Conservation (phyloP, 805 yeast genomes). For the Candida michaelii region DNA sequence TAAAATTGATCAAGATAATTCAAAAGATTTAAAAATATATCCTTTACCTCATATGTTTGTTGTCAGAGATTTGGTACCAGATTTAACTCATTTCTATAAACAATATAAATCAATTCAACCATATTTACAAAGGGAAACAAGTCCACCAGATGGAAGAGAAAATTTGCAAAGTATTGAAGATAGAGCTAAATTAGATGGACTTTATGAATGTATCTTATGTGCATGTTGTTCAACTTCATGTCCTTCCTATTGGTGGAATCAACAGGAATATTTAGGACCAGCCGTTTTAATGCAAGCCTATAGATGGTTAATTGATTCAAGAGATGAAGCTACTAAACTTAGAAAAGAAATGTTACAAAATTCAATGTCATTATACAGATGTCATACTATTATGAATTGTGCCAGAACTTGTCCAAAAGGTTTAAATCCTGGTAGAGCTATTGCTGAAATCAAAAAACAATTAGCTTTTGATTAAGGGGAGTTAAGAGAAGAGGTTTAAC, state of each 20-base stretch:
- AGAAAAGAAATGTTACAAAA: conserved; percentile 92
- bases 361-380: conserved; percentile 96
- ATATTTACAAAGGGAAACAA: conserved; percentile 77
- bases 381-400: conserved; percentile 99
- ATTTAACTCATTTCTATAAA: conserved; percentile 94
- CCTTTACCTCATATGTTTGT: conserved; percentile 98
- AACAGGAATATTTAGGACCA: conserved; percentile 97
- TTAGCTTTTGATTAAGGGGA: conserved; percentile 70
- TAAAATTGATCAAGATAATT: conserved; percentile 78
- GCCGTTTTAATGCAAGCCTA: conserved; percentile 99
- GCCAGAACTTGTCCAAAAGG: conserved; percentile 98
- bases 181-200: conserved; percentile 93
- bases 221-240: conserved; percentile 99
- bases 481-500: background rate
- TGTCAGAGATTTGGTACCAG: conserved; percentile 96
- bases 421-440: conserved; percentile 95
- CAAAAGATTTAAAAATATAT: conserved; percentile 81
- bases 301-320: conserved; percentile 97
- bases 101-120: conserved; percentile 99
- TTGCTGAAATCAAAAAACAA: conserved; percentile 94
- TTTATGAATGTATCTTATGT: conserved; percentile 96
- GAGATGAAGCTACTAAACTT: conserved; percentile 82
- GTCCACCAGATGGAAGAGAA: conserved; percentile 90
- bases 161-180: conserved; percentile 87
- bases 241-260: conserved; percentile 99